Evolutionary conservation across 179 eudicot species (phyloP).

Genomic region (Beta lomatogona): DNA sequence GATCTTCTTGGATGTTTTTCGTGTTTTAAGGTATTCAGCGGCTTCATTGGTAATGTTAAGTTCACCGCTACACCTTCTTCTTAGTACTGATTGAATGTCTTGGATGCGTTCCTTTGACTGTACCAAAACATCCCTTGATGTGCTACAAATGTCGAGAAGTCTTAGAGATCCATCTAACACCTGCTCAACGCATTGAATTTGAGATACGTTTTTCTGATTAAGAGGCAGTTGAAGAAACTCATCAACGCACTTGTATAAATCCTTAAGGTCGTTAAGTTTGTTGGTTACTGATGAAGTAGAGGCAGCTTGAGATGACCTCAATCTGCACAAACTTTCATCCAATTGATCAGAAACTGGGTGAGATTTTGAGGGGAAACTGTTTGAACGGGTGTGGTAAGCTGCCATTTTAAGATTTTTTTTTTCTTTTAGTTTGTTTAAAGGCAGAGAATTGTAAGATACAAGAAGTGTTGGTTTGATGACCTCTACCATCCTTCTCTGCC

Average conservation of each 20-base stretch:
- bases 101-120: slow-evolving; percentile 30
- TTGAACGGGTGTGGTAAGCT: slow-evolving; percentile 16
- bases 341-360: slow-evolving; percentile 35
- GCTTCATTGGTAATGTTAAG: slow-evolving; percentile 26
- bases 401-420: too few species aligned
- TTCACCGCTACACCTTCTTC: slow-evolving; percentile 38
- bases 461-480: too few species aligned
- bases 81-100: slow-evolving; percentile 28
- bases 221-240: slow-evolving; percentile 33
- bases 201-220: slow-evolving; percentile 28
- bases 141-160: slow-evolving; percentile 42
- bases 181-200: slow-evolving; percentile 24
- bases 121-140: slow-evolving; percentile 31
- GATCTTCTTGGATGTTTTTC: slow-evolving; percentile 33
- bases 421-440: too few species aligned
- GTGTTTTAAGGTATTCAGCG: slow-evolving; percentile 20
- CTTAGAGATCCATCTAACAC: slow-evolving; percentile 37
- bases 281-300: slow-evolving; percentile 29
- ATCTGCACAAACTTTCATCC: slow-evolving; percentile 34
- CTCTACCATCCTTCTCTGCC: too few species aligned
- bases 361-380: slow-evolving; percentile 27
- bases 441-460: too few species aligned
- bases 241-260: slow-evolving; percentile 34
- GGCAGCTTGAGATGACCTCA: slow-evolving; percentile 37
- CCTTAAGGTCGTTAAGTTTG: slow-evolving; percentile 24